Percentiles rank a stretch among this genome's conserved stretches.
Conservation (phyloP, 169 alveolate genomes). For the Fabrea salina region DNA sequence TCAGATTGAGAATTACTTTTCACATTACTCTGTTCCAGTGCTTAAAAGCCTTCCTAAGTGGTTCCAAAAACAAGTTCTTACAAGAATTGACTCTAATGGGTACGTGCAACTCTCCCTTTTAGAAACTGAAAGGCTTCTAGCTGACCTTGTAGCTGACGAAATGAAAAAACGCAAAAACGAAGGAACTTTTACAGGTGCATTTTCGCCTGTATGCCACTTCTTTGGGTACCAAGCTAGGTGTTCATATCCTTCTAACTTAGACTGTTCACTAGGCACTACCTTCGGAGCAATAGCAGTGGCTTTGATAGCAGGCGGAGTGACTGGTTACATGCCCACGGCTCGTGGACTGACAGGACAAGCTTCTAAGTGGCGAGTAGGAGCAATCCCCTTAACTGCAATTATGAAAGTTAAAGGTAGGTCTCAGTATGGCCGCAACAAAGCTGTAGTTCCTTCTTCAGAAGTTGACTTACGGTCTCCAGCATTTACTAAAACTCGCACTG, state of each 20-base stretch:
- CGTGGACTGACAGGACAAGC: constrained; percentile 91
- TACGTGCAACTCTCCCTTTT: constrained; percentile 64
- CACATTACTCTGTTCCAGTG: constrained; percentile 93
- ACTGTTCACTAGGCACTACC: constrained; percentile 91
- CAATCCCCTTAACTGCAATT: constrained; percentile 83
- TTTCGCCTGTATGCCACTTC: constrained; percentile 94
- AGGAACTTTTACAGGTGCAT: constrained; percentile 89
- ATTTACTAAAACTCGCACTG: constrained; percentile 46
- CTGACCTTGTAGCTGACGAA: constrained; percentile 93
- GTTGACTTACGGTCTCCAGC: constrained; percentile 90
- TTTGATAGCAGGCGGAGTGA: constrained; percentile 88
- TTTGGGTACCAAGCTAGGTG: constrained; percentile 99
- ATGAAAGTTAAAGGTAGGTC: constrained; percentile 53
- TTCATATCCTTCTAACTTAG: constrained; percentile 96
- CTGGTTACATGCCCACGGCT: constrained; percentile 92
- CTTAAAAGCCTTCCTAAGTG: constrained; percentile 92
- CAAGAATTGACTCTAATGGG: constrained; percentile 73
- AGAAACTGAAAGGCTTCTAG: no score
- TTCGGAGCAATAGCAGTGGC: constrained; percentile 94
- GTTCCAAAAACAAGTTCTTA: constrained; percentile 87
- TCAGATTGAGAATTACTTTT: constrained; percentile 29
- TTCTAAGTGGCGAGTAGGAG: constrained; percentile 92
- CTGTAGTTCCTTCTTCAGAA: constrained; percentile 90
- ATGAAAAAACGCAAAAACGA: constrained; percentile 86
- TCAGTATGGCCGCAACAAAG: constrained; percentile 71